A percentile compares a stretch with the other conserved stretches of the same genome.
Evolutionary conservation across 768 basidiomycete genomes (phyloP).

Genomic region (Rhizopogon vesiculosus): DNA sequence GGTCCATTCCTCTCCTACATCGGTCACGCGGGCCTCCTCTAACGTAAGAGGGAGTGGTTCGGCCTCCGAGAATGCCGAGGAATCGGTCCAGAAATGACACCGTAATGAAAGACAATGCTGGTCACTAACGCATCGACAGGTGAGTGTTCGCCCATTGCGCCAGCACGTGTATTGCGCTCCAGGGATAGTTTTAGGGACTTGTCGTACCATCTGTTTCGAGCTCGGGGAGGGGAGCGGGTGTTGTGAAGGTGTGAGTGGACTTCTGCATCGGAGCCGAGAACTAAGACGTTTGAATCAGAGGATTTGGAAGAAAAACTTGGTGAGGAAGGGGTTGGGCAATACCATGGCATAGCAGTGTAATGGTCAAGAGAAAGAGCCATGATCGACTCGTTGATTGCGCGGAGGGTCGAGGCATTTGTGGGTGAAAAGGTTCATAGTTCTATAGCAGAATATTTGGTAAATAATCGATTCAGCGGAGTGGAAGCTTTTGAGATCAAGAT

Average conservation of each 20-base stretch:
- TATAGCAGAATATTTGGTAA: conserved; percentile 21
- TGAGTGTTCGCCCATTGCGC: conserved; percentile 88
- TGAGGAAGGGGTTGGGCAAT: conserved; percentile 17
- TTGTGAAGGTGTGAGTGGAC: conserved; percentile 75
- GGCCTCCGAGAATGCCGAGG: conserved; percentile 30
- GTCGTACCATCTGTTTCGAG: conserved; percentile 74
- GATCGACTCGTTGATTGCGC: conserved; percentile 66
- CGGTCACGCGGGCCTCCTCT: conserved; percentile 3
- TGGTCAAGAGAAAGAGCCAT: conserved; percentile 82
- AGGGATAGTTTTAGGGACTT: conserved; percentile 75
- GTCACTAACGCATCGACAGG: conserved; percentile 89
- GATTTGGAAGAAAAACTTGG: conserved; percentile 14
- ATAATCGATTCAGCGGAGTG: not conserved
- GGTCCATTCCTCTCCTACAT: conserved; percentile 37
- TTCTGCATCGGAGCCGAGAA: conserved; percentile 22
- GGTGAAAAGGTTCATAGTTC: conserved; percentile 73
- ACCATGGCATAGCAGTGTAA: conserved; percentile 36
- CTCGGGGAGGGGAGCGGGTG: conserved; percentile 60
- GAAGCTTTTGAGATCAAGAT: not conserved
- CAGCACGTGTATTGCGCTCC: conserved; percentile 80
- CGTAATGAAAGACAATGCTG: conserved; percentile 81
- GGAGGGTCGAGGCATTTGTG: conserved; percentile 53
- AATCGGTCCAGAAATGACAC: conserved; percentile 59
- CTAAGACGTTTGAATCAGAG: conserved; percentile 7
- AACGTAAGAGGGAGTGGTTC: conserved; percentile 1